These are phyloP conservation scores for Thalassiosira livingstoniorum DNA, from an alignment of 352 stramenopile species.

Conservation along the genomic window DNA sequence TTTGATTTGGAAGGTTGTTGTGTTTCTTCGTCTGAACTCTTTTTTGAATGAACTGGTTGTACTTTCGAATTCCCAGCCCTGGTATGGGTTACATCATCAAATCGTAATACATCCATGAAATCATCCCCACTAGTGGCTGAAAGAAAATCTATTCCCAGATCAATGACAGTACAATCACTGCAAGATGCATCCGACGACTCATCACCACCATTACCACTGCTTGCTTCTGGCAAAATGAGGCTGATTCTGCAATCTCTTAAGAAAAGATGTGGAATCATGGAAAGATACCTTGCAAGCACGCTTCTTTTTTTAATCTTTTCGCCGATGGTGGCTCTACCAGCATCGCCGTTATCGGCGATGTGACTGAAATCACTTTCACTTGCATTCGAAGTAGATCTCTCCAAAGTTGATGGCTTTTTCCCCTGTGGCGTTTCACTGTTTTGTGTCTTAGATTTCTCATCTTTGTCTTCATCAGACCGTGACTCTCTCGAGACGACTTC, in stretches of 20 bases:
- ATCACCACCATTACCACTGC: slow-evolving; percentile 22
- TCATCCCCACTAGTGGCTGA: slow-evolving; percentile 78
- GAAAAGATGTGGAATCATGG: slow-evolving; percentile 79
- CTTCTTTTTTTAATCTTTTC: slow-evolving; percentile 77
- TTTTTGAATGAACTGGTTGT: background rate
- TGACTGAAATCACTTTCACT: slow-evolving; percentile 31
- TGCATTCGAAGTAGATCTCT: slow-evolving; percentile 38
- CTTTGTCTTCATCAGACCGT: slow-evolving; percentile 19
- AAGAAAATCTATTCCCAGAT: slow-evolving; percentile 81
- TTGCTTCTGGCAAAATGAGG: slow-evolving; percentile 69
- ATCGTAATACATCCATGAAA: slow-evolving; percentile 70
- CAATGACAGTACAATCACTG: slow-evolving; percentile 62
- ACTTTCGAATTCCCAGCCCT: background rate
- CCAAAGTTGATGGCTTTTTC: slow-evolving; percentile 33
- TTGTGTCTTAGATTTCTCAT: slow-evolving; percentile 3
- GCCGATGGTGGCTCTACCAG: slow-evolving; percentile 54
- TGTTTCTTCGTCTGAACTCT: background rate
- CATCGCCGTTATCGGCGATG: slow-evolving; percentile 14
- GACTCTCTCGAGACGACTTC: slow-evolving; percentile 62
- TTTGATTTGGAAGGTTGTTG: background rate
- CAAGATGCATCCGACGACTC: slow-evolving; percentile 30
- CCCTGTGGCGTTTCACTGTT: slow-evolving; percentile 14
- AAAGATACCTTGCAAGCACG: slow-evolving; percentile 65
- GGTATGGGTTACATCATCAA: slow-evolving; percentile 42
- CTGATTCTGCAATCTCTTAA: slow-evolving; percentile 73